Evolutionary conservation across 2,329 filamentous ascomycete genomes (phyloP).

Genomic region (Penicillium sp.): DNA sequence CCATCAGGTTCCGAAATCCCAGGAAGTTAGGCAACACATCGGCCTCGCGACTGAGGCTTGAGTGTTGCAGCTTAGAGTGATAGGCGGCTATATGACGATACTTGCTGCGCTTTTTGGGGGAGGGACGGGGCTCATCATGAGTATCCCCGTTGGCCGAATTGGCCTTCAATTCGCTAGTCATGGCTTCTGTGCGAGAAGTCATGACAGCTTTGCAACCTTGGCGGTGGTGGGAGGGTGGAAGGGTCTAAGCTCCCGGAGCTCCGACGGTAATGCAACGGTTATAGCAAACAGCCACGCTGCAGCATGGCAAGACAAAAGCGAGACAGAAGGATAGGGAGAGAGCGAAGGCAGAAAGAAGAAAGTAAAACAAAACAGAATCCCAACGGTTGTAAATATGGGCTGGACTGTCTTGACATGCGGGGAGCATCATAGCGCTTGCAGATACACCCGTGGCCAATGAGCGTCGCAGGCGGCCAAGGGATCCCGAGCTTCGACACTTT

Average conservation of each 20-base stretch:
- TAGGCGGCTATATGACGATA: conserved; percentile 92
- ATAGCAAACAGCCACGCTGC: neutral
- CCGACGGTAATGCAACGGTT: neutral
- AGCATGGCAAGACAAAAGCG: neutral
- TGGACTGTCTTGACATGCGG: conserved; percentile 4
- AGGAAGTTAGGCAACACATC: conserved; percentile 76
- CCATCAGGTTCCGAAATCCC: conserved; percentile 94
- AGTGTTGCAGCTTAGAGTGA: conserved; percentile 71
- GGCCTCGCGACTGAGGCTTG: conserved; percentile 84
- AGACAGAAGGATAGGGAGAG: neutral
- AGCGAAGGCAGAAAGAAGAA: neutral
- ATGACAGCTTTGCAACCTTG: conserved; percentile 11
- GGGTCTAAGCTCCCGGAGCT: conserved; percentile 1
- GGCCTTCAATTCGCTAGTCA: conserved; percentile 9
- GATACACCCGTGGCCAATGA: conserved; percentile 20
- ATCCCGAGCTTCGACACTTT: conserved; percentile 14
- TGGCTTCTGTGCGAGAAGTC: conserved; percentile 18
- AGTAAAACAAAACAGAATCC: neutral
- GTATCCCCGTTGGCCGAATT: conserved; percentile 10
- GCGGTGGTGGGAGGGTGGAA: neutral
- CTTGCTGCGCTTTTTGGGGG: conserved; percentile 54
- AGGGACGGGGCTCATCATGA: conserved; percentile 2
- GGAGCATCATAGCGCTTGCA: conserved; percentile 13
- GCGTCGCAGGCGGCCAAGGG: conserved; percentile 7
- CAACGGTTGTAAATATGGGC: conserved; percentile 2